Percentiles rank a stretch among this genome's conserved stretches.
These are phyloP conservation scores for Exsudoporus floridanus DNA, from an alignment of 1,284 basidiomycete genomes.

Conservation along the genomic window DNA sequence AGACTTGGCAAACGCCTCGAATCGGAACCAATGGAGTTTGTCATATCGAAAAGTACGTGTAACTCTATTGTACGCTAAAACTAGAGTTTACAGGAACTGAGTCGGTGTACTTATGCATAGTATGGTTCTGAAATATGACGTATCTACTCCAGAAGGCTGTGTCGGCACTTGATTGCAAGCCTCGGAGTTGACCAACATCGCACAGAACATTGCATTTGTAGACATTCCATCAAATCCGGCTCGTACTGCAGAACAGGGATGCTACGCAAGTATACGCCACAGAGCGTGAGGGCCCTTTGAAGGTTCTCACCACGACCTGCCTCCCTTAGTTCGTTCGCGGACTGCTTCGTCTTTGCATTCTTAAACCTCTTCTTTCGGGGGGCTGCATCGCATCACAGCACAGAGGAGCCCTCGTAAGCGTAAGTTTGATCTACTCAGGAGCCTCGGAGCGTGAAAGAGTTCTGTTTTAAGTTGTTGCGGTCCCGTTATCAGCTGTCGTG, in stretches of 20 bases:
- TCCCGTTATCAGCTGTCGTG: constrained; percentile 22
- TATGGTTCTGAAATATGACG: too few species aligned
- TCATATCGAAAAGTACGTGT: constrained; percentile 43
- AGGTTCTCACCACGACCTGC: constrained; percentile 18
- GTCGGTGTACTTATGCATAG: too few species aligned
- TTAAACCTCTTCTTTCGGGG: background rate
- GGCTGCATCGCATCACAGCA: background rate
- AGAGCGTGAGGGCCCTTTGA: background rate
- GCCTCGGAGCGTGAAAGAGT: background rate
- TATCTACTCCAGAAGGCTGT: constrained; percentile 1
- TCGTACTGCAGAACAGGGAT: background rate
- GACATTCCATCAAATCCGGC: constrained; percentile 5
- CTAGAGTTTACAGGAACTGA: too few species aligned
- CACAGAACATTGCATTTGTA: constrained; percentile 6
- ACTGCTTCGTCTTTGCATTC: constrained; percentile 39
- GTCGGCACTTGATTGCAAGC: constrained; percentile 14
- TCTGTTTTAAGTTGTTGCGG: constrained; percentile 16
- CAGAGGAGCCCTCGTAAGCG: constrained; percentile 23
- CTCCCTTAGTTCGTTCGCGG: constrained; percentile 38
- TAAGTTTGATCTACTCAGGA: background rate
- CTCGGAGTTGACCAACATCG: background rate
- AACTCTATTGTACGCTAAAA: background rate
- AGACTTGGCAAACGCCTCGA: constrained; percentile 54
- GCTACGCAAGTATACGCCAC: constrained; percentile 2
- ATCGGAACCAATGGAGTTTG: constrained; percentile 58